Conservation (phyloP, 768 basidiomycete species). For the Exidia glandulosa region DNA sequence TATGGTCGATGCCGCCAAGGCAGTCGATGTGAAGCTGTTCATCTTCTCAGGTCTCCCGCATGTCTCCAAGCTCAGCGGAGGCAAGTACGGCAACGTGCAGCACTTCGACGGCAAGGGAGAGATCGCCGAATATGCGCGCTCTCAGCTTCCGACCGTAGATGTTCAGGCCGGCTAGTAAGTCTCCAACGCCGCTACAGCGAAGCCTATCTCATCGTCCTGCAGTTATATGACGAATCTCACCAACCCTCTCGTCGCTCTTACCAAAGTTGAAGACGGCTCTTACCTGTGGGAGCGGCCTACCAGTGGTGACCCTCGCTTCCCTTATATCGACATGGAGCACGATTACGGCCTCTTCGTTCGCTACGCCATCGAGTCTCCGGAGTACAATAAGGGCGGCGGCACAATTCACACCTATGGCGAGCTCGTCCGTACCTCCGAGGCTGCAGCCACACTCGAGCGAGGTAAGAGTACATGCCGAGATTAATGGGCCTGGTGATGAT, state of each 20-base stretch:
- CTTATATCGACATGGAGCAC: not conserved
- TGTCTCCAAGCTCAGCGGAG: not conserved
- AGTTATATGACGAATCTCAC: not conserved
- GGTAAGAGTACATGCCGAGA: not conserved
- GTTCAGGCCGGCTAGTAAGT: not conserved
- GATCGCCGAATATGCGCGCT: not conserved
- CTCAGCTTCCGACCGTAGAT: not conserved
- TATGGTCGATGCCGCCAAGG: conserved; percentile 10
- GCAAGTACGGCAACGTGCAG: conserved; percentile 2
- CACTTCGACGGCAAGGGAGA: conserved; percentile 4
- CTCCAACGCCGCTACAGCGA: too few species aligned
- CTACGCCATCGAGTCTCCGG: conserved; percentile 1
- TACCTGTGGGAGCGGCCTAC: not conserved
- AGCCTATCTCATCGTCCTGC: not conserved
- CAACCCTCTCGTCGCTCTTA: not conserved
- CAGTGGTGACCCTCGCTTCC: not conserved
- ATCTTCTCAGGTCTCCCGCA: conserved; percentile 7
- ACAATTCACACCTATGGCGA: not conserved
- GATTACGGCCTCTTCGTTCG: conserved; percentile 2
- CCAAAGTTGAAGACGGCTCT: not conserved
- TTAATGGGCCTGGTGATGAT: not conserved
- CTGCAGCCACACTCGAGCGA: not conserved
- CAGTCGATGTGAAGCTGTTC: conserved; percentile 7
- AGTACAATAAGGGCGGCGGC: not conserved
- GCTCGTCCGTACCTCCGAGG: not conserved